A percentile compares a stretch with the other conserved stretches of the same genome.
These are phyloP conservation scores for Arachnomyces sp. DNA, from an alignment of 2,329 filamentous ascomycete genomes.

Conservation along the genomic window DNA sequence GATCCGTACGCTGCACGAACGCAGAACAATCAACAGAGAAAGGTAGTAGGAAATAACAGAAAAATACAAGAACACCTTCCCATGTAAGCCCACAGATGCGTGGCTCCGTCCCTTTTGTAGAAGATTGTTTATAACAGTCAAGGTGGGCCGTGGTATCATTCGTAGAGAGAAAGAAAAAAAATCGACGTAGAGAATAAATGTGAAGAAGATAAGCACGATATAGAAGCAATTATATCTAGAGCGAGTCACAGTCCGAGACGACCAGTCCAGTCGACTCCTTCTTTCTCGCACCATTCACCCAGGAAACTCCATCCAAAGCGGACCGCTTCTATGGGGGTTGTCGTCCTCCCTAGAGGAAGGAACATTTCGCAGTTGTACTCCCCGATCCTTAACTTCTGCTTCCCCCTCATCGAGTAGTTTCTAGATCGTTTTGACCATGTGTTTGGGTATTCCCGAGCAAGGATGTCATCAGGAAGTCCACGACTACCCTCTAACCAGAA, in stretches of 20 bases:
- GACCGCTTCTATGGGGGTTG: slow-evolving; percentile 37
- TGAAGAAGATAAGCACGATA: neutral
- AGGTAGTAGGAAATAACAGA: too few species aligned
- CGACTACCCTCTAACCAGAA: slow-evolving; percentile 37
- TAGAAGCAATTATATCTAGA: neutral
- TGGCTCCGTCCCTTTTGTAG: too few species aligned
- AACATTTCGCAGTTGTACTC: slow-evolving; percentile 32
- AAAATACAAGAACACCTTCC: too few species aligned
- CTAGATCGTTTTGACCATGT: slow-evolving; percentile 37
- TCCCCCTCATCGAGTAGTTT: slow-evolving; percentile 30
- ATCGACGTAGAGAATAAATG: slow-evolving; percentile 2
- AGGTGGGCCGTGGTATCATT: slow-evolving; percentile 27
- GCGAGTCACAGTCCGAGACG: slow-evolving; percentile 33
- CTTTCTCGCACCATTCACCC: slow-evolving; percentile 38
- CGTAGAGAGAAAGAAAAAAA: slow-evolving; percentile 4
- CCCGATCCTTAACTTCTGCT: slow-evolving; percentile 24
- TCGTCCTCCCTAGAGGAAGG: slow-evolving; percentile 36
- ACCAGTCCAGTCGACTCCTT: slow-evolving; percentile 38
- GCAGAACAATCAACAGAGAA: too few species aligned
- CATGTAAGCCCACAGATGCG: too few species aligned
- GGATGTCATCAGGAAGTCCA: slow-evolving; percentile 32
- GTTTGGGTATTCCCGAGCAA: slow-evolving; percentile 33
- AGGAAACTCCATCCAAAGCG: slow-evolving; percentile 38
- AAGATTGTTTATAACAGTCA: neutral
- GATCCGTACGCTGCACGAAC: too few species aligned